Evolutionary conservation across 352 stramenopile genomes (phyloP), one percentile per base, ranked within the genome.

Genomic region (Globisporangium paddicum): DNA sequence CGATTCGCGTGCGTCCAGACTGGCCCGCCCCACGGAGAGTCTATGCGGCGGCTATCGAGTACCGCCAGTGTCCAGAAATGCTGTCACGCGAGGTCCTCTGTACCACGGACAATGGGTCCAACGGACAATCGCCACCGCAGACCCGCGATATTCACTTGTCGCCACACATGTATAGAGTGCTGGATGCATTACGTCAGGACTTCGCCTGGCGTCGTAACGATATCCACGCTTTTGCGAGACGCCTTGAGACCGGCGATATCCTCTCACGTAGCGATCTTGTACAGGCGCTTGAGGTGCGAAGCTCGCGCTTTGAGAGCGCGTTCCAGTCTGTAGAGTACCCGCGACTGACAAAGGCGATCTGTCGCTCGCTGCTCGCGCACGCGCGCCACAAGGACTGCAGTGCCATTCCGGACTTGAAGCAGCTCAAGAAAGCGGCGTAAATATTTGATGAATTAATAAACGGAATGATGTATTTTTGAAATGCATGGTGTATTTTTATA

Each of bases 281-380:
- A 2, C 58, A 59, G 25, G 60, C 37, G 3, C 53, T 88, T 7
- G 52, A 72, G 25, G 21, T 28, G 47, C 58, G 66, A 37, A 63
- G 75, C 35, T 47, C 55, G 2, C 63, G 60, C 45, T 86, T 86
- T 37, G 77, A 86, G 58, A 73, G 74, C 32, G 51, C 58, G 11
- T 71, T 86, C 52, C 77, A 87, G 64, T 79, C 61, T 16, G 41
- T n/a, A 0, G 60, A 66, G 32, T 86, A 81, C 49, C 77, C 75
- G 11, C 77, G 77, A 9, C 55, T 89, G 26, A 82, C 71, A 5
- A 77, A 77, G 53, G 53, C 67, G 46, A 71, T 89, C 34, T 57
- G 77, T 16, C 68, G 65, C 23, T 50, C 64, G 45, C 62, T 89
- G 0, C 64, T 55, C 8, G 37, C 19, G 0, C 55, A 56, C 1